Evolutionary conservation across 2,329 filamentous ascomycete genomes (phyloP).

Genomic region (Fusarium sp.): DNA sequence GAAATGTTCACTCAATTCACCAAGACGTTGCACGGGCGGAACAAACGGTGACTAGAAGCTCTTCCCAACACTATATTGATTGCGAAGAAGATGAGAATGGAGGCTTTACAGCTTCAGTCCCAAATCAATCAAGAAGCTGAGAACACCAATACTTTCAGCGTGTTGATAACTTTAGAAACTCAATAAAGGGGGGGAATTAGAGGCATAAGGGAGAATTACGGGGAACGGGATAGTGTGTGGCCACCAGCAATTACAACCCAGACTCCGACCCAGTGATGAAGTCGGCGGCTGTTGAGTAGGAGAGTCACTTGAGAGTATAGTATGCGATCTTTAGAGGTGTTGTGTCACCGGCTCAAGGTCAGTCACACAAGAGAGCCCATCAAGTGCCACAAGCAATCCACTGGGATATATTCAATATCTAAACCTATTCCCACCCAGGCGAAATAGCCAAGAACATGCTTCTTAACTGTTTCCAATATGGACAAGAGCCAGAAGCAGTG

Average conservation of each 20-base stretch:
- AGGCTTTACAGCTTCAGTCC: no score
- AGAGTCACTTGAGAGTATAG: fast-evolving
- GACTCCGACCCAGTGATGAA: no score
- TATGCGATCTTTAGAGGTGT: not conserved
- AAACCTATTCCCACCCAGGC: no score
- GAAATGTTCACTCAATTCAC: not conserved
- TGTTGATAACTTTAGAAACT: no score
- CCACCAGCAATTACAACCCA: fast-evolving
- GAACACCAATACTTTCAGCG: not conserved
- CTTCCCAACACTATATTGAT: no score
- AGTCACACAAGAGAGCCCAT: not conserved
- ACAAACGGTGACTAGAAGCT: not conserved
- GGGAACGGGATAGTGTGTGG: no score
- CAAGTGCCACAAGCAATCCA: not conserved
- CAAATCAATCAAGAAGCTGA: not conserved
- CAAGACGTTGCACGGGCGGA: no score
- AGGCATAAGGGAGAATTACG: fast-evolving
- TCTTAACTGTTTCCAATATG: no score
- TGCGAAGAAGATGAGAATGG: no score
- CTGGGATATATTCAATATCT: not conserved
- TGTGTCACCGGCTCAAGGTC: not conserved
- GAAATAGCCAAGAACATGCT: no score
- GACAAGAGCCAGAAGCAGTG: not conserved
- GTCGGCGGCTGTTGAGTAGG: fast-evolving
- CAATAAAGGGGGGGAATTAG: fast-evolving